These are phyloP conservation scores for Yamadazyma sp. DNA, from an alignment of 1,139 yeast species.

Conservation along the genomic window DNA sequence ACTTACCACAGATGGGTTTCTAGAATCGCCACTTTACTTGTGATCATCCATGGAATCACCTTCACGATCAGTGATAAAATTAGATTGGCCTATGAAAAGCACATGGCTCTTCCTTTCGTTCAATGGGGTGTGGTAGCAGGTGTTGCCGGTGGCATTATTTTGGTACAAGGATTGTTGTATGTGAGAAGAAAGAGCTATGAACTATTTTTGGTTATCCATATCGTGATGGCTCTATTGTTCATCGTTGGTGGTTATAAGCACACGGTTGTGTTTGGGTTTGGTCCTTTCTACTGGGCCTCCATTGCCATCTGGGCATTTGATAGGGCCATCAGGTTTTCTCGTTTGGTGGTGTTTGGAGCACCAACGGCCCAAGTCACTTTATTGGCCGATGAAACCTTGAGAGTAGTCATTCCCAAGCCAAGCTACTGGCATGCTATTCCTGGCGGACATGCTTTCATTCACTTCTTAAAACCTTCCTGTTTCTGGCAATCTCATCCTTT, in stretches of 20 bases:
- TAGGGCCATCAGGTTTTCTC: slow-evolving; percentile 30
- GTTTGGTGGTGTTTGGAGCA: slow-evolving; percentile 33
- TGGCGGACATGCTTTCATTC: slow-evolving; percentile 50
- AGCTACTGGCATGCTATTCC: slow-evolving; percentile 37
- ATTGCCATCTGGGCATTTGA: slow-evolving; percentile 44
- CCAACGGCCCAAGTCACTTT: slow-evolving; percentile 35
- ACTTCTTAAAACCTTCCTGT: slow-evolving; percentile 45
- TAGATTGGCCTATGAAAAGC: slow-evolving; percentile 17
- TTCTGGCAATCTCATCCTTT: slow-evolving; percentile 42
- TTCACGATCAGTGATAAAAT: slow-evolving; percentile 18
- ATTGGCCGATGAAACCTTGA: slow-evolving; percentile 38
- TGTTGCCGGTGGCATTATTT: slow-evolving; percentile 31
- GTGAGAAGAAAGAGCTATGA: slow-evolving; percentile 43
- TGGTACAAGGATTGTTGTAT: slow-evolving; percentile 33
- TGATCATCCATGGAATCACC: slow-evolving; percentile 25
- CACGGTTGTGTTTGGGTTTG: slow-evolving; percentile 33
- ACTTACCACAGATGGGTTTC: slow-evolving; percentile 33
- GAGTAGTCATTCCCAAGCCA: slow-evolving; percentile 39
- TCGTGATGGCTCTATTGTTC: slow-evolving; percentile 35
- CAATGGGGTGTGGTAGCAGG: slow-evolving; percentile 51
- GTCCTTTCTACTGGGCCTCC: slow-evolving; percentile 34
- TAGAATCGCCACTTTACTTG: slow-evolving; percentile 22
- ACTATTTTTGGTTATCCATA: slow-evolving; percentile 36
- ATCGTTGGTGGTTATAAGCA: slow-evolving; percentile 41
- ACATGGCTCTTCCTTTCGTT: slow-evolving; percentile 33